phyloP scores from a whole-genome alignment of 2,329 filamentous ascomycete species.

The Alternaria conjuncta region DNA sequence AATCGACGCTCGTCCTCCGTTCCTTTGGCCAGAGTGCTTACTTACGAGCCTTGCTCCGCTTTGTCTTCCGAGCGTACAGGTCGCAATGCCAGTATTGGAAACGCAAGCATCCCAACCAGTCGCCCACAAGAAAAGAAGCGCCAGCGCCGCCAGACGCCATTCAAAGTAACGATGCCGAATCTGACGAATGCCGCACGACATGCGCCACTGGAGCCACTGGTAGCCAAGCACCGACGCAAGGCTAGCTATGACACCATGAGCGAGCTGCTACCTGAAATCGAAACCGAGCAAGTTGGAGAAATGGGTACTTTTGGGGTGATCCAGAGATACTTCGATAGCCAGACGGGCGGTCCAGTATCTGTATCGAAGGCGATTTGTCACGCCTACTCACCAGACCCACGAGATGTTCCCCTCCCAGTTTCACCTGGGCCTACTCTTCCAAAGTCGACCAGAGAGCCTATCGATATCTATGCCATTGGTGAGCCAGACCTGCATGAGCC shows the following conservation, averaged over 20 bases:
- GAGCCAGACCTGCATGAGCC: conserved; percentile 21
- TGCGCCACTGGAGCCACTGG: conserved; percentile 37
- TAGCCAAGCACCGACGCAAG: conserved; percentile 33
- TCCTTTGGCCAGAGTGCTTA: conserved; percentile 20
- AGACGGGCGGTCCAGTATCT: conserved; percentile 20
- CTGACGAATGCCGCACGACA: conserved; percentile 17
- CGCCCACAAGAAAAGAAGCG: conserved; percentile 26
- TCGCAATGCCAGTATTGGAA: conserved; percentile 15
- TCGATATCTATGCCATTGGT: conserved; percentile 22
- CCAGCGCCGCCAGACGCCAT: conserved; percentile 37
- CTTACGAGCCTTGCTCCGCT: conserved; percentile 15
- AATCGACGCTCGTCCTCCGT: conserved; percentile 24
- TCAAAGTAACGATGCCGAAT: conserved; percentile 19
- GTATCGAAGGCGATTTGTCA: conserved; percentile 13
- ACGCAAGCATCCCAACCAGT: conserved; percentile 11
- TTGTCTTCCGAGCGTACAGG: conserved; percentile 7
- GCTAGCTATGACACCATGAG: conserved; percentile 25
- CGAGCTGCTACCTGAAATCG: conserved; percentile 29
- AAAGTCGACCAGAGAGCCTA: conserved; percentile 12
- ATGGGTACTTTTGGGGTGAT: conserved; percentile 37
- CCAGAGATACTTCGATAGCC: conserved; percentile 40
- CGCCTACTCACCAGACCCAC: conserved; percentile 18
- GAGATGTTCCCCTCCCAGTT: conserved; percentile 16
- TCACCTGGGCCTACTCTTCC: conserved; percentile 13
- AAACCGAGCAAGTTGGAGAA: conserved; percentile 29